A percentile compares a stretch with the other conserved stretches of the same genome.
Conservation (phyloP, 495 filamentous ascomycete genomes). For the Podospora fimiseda region DNA sequence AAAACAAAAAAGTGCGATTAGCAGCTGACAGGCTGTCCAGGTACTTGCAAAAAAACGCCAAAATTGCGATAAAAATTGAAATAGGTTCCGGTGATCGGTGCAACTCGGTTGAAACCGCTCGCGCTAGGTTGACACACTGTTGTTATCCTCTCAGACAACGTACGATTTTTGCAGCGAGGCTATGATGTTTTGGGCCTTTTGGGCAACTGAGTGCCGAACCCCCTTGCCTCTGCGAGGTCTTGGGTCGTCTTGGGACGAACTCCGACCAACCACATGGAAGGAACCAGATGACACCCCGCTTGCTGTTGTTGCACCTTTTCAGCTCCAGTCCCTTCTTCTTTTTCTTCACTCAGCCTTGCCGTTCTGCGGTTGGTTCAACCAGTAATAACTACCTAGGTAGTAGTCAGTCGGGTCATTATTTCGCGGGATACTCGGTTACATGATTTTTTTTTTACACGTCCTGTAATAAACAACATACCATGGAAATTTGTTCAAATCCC, state of each 20-base stretch:
- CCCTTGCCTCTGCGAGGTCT: conserved; percentile 1
- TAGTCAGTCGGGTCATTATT: too few species aligned
- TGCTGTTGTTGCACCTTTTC: too few species aligned
- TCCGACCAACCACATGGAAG: neutral
- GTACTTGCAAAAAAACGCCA: too few species aligned
- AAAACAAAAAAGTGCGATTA: neutral
- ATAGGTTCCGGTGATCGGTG: conserved; percentile 5
- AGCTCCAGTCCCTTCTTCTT: neutral
- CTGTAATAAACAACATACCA: too few species aligned
- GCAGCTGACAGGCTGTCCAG: too few species aligned
- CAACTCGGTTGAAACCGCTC: conserved; percentile 1
- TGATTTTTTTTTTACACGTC: too few species aligned
- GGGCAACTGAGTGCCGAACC: neutral
- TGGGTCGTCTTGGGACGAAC: conserved; percentile 1
- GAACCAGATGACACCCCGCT: too few species aligned
- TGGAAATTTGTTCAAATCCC: too few species aligned
- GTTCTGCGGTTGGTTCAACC: neutral
- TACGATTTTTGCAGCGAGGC: conserved; percentile 24
- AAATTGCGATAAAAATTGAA: neutral
- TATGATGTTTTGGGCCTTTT: conserved; percentile 9
- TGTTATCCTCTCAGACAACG: conserved; percentile 8
- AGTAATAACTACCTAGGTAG: too few species aligned
- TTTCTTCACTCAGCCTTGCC: neutral
- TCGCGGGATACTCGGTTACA: too few species aligned
- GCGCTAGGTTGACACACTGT: neutral